Percentiles rank a stretch among this genome's conserved stretches.
Evolutionary conservation across 306 rosid species (phyloP).

Genomic region (Senna tora): DNA sequence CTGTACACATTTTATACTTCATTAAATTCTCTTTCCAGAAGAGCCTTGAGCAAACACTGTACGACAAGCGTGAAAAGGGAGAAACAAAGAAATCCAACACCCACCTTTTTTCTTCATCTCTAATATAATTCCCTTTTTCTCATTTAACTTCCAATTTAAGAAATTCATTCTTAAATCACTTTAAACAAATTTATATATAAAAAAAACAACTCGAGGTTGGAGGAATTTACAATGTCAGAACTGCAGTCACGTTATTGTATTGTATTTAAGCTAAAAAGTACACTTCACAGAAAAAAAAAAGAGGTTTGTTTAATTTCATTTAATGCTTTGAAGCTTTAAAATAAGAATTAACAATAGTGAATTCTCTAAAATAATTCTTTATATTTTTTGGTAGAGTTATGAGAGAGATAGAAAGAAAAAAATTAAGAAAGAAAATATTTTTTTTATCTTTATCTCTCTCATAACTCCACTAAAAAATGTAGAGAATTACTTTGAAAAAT

Average conservation of each 20-base stretch:
- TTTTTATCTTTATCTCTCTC: no score
- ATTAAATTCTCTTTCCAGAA: no score
- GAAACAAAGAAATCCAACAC: constrained; percentile 38
- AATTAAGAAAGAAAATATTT: no score
- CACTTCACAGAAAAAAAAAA: constrained; percentile 18
- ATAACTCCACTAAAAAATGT: no score
- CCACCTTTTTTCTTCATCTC: constrained; percentile 5
- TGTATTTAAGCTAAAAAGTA: constrained; percentile 43
- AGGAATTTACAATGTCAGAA: constrained; percentile 53
- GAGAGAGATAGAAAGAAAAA: no score
- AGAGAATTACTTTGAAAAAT: no score
- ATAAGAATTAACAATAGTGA: no score
- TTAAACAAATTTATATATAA: no score
- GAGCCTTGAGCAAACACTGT: constrained; percentile 21
- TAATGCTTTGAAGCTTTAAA: constrained; percentile 18
- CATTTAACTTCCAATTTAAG: background rate
- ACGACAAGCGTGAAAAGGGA: constrained; percentile 34
- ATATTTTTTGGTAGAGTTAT: no score
- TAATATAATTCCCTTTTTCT: background rate
- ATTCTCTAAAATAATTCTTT: no score
- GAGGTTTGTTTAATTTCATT: constrained; percentile 33
- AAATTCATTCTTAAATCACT: no score
- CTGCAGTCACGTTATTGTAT: constrained; percentile 42
- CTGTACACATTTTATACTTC: no score
- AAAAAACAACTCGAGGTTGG: background rate